Base-by-base conservation (phyloP, 75 land plant species). In the Pinus albicaulis region DNA sequence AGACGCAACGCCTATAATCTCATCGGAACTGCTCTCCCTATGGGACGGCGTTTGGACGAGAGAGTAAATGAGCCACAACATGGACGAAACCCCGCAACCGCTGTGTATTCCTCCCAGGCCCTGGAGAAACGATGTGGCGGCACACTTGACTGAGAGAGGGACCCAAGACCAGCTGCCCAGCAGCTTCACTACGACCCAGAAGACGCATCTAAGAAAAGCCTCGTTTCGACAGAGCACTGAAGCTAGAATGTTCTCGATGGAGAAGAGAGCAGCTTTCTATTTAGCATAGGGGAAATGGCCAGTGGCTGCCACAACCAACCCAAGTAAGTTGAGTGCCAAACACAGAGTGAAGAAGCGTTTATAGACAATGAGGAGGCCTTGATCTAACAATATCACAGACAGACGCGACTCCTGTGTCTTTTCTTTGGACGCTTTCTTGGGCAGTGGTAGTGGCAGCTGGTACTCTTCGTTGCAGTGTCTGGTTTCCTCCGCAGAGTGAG, bases 331-430 rank as follows among this genome's bases (percentile, higher is more conserved):
- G 10, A 80, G 3, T 5, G 77, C 59, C 34, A 86, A 48, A 58
- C 77, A 74, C 8, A 86, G 59, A 3, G 65, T 59, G 31, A 89
- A 86, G 56, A 85, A 83, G 22, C 88, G 75, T 73, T 83, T 89
- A 82, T 89, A 89, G 31, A 89, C 83, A 2, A 86, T 83, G 82
- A 89, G 83, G 6, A 83, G 69, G 8, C 85, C 91, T 71, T 89
- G 53, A 71, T 86, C 83, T 13, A 86, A 76, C 24, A 86, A 77
- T 48, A 89, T 79, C 7, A 86, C 65, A 2, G 83, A 83, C 0
- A 89, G 73, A 56, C 88, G 78, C 24, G 87, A 72, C 19, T 62
- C 4, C 31, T 22, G 53, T 23, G 57, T 13, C 74, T 76, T 76
- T 56, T 4, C 19, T n/a, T 58, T 8, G 77, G 38, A 31, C 17